Percentiles rank a stretch among this genome's conserved stretches.
phyloP scores from a whole-genome alignment of 1,139 yeast species.

The Suzukiozyma palmioleophila region DNA sequence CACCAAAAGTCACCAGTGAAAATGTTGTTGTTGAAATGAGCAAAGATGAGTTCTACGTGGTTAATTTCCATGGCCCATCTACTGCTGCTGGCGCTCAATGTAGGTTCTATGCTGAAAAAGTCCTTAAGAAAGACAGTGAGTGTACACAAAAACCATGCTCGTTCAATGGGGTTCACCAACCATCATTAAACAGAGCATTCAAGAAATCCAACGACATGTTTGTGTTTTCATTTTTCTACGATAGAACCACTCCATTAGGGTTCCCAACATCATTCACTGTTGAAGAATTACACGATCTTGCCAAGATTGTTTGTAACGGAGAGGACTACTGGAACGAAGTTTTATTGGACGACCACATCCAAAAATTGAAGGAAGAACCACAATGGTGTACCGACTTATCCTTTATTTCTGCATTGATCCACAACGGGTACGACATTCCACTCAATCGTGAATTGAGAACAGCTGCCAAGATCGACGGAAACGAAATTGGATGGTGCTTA shows the following conservation, averaged over 20 bases:
- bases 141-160: conserved; percentile 84
- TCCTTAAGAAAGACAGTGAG: conserved; percentile 75
- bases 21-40: conserved; percentile 54
- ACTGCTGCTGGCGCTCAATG: conserved; percentile 58
- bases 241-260: conserved; percentile 88
- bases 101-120: conserved; percentile 74
- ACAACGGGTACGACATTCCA: conserved; percentile 95
- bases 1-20: conserved; percentile 61
- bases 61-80: conserved; percentile 71
- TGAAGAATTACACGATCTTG: conserved; percentile 76
- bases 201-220: conserved; percentile 67
- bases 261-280: conserved; percentile 88
- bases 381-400: conserved; percentile 92
- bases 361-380: conserved; percentile 69
- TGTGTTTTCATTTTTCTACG: conserved; percentile 91
- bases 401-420: conserved; percentile 83
- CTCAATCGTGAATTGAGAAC: conserved; percentile 83
- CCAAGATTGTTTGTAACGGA: conserved; percentile 84
- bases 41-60: conserved; percentile 48
- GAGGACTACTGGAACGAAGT: conserved; percentile 63
- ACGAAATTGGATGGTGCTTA: conserved; percentile 96
- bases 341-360: conserved; percentile 60
- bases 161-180: conserved; percentile 96
- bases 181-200: conserved; percentile 77
- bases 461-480: conserved; percentile 81